phyloP scores from a whole-genome alignment of 169 alveolate species.

The Plasmodium reichenowi region DNA sequence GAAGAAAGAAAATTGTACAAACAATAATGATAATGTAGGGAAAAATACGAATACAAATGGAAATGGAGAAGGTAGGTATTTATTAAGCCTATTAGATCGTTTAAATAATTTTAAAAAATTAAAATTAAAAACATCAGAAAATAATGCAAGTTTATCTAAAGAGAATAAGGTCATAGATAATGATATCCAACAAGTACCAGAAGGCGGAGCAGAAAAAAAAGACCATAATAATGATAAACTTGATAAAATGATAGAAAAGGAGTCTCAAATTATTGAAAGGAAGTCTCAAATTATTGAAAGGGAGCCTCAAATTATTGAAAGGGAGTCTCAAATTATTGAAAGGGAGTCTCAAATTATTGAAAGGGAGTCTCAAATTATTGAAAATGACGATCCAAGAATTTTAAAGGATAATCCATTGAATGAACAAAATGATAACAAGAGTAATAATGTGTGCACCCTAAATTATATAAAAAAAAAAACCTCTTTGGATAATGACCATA shows the following conservation, averaged over 20 bases:
- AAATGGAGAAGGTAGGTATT: conserved; percentile 16
- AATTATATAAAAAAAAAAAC: neutral
- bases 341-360: neutral
- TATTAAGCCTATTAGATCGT: conserved; percentile 49
- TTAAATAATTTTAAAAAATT: conserved; percentile 42
- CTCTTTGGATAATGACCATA: no score
- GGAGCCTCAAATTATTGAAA: neutral
- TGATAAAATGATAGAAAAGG: neutral
- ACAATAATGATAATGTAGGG: neutral
- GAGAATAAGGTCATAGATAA: neutral
- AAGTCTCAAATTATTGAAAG: neutral
- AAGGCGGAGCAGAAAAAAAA: neutral
- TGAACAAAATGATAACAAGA: neutral
- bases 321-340: neutral
- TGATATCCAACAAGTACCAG: no score
- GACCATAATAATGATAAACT: neutral
- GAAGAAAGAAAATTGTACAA: conserved; percentile 7
- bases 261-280: neutral
- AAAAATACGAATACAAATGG: neutral
- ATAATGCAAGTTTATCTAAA: neutral
- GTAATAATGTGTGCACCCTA: neutral
- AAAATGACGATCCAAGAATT: neutral
- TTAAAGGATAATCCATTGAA: conserved; percentile 1
- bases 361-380: neutral
- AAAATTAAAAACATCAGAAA: conserved; percentile 4